These are phyloP conservation scores for Trichoderma cornu-damae DNA, from an alignment of 2,329 filamentous ascomycete genomes.

Conservation along the genomic window DNA sequence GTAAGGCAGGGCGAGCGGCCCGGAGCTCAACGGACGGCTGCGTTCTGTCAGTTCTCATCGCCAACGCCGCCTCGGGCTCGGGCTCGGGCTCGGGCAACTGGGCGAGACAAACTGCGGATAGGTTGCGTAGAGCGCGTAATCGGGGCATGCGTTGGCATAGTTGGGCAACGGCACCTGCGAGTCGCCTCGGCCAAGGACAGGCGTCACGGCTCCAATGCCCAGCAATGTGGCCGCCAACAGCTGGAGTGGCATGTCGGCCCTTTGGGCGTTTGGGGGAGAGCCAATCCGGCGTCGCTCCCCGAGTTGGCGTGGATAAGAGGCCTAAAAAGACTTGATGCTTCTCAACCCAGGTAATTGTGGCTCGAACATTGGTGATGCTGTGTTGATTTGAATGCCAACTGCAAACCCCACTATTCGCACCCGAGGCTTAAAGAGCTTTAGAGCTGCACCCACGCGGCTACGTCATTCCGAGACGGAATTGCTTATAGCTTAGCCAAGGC, in stretches of 20 bases:
- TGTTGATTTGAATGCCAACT: slow-evolving; percentile 2
- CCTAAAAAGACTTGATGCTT: background rate
- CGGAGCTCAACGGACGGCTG: slow-evolving; percentile 73
- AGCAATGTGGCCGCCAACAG: slow-evolving; percentile 28
- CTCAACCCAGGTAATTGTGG: background rate
- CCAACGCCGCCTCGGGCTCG: background rate
- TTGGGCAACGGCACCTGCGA: slow-evolving; percentile 27
- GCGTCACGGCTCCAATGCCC: slow-evolving; percentile 21
- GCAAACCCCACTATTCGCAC: background rate
- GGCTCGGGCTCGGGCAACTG: too few relatives aligned
- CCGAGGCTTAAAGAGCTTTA: background rate
- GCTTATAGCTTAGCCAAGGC: too few relatives aligned
- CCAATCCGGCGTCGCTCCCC: background rate
- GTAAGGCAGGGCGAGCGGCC: slow-evolving; percentile 73
- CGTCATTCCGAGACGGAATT: background rate
- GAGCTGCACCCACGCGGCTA: background rate
- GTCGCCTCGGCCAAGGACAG: slow-evolving; percentile 21
- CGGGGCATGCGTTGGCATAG: slow-evolving; percentile 34
- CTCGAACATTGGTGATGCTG: background rate
- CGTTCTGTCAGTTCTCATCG: background rate
- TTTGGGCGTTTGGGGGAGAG: background rate
- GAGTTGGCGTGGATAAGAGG: background rate
- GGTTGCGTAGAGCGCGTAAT: slow-evolving; percentile 38
- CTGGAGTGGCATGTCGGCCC: slow-evolving; percentile 25
- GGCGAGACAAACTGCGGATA: slow-evolving; percentile 35